phyloP scores from a whole-genome alignment of 2,329 filamentous ascomycete species.

The Colletotrichum noveboracense region DNA sequence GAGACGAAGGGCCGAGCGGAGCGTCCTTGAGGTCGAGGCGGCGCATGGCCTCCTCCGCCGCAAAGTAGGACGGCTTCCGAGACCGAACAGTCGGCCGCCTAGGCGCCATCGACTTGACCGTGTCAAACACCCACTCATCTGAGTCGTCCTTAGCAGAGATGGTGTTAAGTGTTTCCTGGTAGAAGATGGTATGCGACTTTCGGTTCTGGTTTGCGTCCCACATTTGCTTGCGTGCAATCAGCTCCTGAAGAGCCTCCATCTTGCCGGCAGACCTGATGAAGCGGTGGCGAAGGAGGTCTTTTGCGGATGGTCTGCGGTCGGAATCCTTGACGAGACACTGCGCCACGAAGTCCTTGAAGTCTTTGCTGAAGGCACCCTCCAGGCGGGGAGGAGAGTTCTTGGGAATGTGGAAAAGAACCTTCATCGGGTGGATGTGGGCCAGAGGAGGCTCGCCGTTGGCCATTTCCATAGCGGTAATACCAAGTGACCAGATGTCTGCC shows the following conservation, averaged over 20 bases:
- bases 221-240: constrained; percentile 82
- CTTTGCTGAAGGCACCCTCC: constrained; percentile 84
- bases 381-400: constrained; percentile 85
- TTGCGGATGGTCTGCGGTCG: constrained; percentile 82
- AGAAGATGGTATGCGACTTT: constrained; percentile 79
- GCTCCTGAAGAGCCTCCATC: constrained; percentile 84
- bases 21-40: constrained; percentile 66
- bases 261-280: constrained; percentile 90
- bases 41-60: constrained; percentile 65
- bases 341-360: constrained; percentile 93
- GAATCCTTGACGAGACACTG: constrained; percentile 93
- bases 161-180: constrained; percentile 87
- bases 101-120: constrained; percentile 75
- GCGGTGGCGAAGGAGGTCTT: constrained; percentile 84
- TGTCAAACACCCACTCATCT: constrained; percentile 96
- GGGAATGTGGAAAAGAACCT: constrained; percentile 88
- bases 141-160: constrained; percentile 71
- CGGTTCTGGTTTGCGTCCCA: constrained; percentile 78
- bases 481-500: constrained; percentile 91
- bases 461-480: constrained; percentile 91
- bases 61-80: constrained; percentile 62
- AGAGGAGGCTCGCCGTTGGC: constrained; percentile 89
- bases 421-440: constrained; percentile 88
- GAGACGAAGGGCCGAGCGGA: constrained; percentile 61
- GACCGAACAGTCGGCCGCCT: constrained; percentile 58